Conservation (phyloP, 1,284 basidiomycete genomes). For the Ganoderma lingzhi region DNA sequence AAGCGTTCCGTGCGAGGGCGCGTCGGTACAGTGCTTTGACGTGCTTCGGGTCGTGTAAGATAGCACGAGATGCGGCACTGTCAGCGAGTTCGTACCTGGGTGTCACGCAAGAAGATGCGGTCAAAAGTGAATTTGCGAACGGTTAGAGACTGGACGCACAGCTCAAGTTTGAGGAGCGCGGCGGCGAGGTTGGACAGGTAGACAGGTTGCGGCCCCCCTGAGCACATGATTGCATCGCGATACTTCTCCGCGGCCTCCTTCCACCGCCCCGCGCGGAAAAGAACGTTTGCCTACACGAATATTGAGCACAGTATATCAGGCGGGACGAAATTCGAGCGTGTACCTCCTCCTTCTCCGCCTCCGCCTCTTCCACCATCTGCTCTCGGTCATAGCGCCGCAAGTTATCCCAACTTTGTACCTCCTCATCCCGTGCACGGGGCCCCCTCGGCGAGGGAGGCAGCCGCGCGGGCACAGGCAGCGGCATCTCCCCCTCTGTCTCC, state of each 20-base stretch:
- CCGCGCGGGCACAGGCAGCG: not conserved
- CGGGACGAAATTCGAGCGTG: not conserved
- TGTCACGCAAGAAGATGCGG: not conserved
- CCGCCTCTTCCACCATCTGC: not conserved
- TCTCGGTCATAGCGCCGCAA: not conserved
- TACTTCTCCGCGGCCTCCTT: constrained; percentile 37
- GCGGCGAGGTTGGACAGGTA: constrained; percentile 52
- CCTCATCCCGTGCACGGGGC: not conserved
- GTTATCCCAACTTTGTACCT: not conserved
- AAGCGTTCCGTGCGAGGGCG: constrained; percentile 50
- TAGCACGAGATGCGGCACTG: constrained; percentile 48
- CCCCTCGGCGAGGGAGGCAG: not conserved
- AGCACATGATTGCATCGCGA: constrained; percentile 31
- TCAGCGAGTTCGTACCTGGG: constrained; percentile 45
- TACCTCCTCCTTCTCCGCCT: not conserved
- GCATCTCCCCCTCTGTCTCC: not conserved
- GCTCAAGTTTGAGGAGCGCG: constrained; percentile 49
- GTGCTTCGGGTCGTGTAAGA: constrained; percentile 50
- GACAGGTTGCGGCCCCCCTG: constrained; percentile 35
- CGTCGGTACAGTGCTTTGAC: constrained; percentile 53
- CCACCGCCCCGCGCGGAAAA: constrained; percentile 12
- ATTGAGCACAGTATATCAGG: not conserved
- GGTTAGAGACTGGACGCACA: constrained; percentile 35
- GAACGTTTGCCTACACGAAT: not conserved
- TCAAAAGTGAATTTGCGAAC: not conserved